Evolutionary conservation across 805 yeast species (phyloP).

Genomic region (Candida nemodendra): DNA sequence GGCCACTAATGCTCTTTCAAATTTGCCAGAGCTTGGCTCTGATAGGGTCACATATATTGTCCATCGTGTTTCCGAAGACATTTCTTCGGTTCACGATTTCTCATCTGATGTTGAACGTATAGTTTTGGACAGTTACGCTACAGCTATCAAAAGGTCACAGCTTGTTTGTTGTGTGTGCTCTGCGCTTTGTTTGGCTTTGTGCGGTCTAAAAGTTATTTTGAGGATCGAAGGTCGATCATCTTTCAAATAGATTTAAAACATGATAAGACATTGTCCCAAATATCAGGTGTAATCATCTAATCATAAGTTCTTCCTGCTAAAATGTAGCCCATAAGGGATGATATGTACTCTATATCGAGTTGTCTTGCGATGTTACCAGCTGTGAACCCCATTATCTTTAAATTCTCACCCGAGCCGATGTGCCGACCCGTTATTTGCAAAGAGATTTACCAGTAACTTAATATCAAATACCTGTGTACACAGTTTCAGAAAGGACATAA

Average conservation of each 20-base stretch:
- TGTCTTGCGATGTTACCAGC: too few species aligned
- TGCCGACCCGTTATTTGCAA: too few species aligned
- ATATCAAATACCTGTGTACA: too few species aligned
- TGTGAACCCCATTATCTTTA: too few species aligned
- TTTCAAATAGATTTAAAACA: background rate
- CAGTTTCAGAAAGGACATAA: too few species aligned
- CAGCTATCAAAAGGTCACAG: slow-evolving; percentile 30
- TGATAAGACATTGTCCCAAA: too few species aligned
- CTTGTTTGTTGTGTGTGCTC: slow-evolving; percentile 10
- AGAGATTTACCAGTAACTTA: too few species aligned
- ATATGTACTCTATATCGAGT: too few species aligned
- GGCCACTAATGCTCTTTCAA: background rate
- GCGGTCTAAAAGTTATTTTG: slow-evolving; percentile 1
- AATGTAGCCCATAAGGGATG: too few species aligned
- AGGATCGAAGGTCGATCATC: background rate
- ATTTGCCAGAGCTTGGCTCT: slow-evolving; percentile 4
- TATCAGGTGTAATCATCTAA: too few species aligned
- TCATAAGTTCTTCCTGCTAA: too few species aligned
- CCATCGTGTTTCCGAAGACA: slow-evolving; percentile 22
- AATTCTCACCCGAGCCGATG: too few species aligned
- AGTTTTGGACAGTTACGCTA: slow-evolving; percentile 27
- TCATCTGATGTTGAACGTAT: slow-evolving; percentile 20
- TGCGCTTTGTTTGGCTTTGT: slow-evolving; percentile 4
- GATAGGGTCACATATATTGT: slow-evolving; percentile 22
- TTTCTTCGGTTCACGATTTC: slow-evolving; percentile 20